Evolutionary conservation across 2,329 filamentous ascomycete species (phyloP).

Genomic region (Ophiostoma quercus): DNA sequence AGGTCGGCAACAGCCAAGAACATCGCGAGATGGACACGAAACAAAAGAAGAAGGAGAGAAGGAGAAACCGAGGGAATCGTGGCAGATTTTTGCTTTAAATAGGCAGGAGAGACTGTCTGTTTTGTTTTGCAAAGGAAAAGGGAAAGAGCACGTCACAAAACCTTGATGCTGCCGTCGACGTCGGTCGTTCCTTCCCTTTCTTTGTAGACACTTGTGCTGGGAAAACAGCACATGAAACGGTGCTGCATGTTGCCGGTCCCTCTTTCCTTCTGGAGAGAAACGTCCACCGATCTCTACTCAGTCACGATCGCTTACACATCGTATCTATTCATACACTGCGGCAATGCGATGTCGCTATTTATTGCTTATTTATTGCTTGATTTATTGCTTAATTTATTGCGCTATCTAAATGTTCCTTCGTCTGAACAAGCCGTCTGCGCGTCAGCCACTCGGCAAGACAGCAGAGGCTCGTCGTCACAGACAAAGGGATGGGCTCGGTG

Average conservation of each 20-base stretch:
- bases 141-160: background rate
- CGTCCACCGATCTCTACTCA: background rate
- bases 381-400: background rate
- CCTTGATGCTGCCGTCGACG: background rate
- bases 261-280: background rate
- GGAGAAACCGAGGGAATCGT: background rate
- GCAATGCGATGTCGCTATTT: too few species aligned
- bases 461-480: too few species aligned
- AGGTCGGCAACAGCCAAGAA: background rate
- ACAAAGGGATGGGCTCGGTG: too few species aligned
- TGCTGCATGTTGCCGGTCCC: background rate
- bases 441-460: too few species aligned
- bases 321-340: background rate
- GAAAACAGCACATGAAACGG: background rate
- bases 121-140: background rate
- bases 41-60: conserved; percentile 2
- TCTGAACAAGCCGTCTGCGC: background rate
- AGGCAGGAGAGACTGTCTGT: background rate
- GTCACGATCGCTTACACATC: background rate
- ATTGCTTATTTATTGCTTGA: too few species aligned
- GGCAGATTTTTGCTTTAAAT: background rate
- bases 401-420: background rate
- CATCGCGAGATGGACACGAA: background rate
- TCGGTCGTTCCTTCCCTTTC: too few species aligned
- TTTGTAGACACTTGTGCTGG: too few species aligned